Base-by-base conservation (phyloP, 495 filamentous ascomycete species). In the Podospora didyma region DNA sequence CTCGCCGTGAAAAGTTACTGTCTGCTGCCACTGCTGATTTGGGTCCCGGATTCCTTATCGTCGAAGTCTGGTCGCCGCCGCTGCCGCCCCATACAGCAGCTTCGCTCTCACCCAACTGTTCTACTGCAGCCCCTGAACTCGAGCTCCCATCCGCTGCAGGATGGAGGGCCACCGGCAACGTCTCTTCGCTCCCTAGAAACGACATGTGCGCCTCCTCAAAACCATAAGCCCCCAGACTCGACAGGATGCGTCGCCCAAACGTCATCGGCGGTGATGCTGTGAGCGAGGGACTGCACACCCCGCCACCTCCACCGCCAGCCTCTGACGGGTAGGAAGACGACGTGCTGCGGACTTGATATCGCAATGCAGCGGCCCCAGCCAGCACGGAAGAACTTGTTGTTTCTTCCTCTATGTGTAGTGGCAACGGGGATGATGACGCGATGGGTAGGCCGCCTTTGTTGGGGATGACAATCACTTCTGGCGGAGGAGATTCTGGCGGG, bases 241-340 rank as follows among this genome's bases (percentile, higher is more conserved):
- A 59, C 0, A 63, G 23, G 0, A 65, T 57, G 20, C 57, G 57
- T 20, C 65, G 22, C 2, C 62, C 62, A 50, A 65, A 55, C 3
- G 57, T 66, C 53, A 58, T 35, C 23, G 65, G 65, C 21, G 65
- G 65, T 4, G 65, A 68, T 0, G 47, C 58, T 0, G 58, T 57
- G 22, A 65, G 16, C 7, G 56, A 59, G 10, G 62, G 65, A 22
- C 60, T 66, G 2, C 54, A 53, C n/a, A 59, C 46, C 7, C 63
- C 39, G 39, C 39, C 39, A 17, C 39, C 46, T 6, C 63, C 39
- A 14, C 39, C 39, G 12, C 39, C 39, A 14, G 39, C 63, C 35
- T 68, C 63, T 0, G 63, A 62, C 1, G 66, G 63, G 49, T 68
- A 68, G 10, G 58, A 59, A 2, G 66, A 68, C 17, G 66, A 68